Evolutionary conservation across 495 filamentous ascomycete species (phyloP), one percentile per base, ranked within the genome.

Genomic region (Aspergillus nanangensis): DNA sequence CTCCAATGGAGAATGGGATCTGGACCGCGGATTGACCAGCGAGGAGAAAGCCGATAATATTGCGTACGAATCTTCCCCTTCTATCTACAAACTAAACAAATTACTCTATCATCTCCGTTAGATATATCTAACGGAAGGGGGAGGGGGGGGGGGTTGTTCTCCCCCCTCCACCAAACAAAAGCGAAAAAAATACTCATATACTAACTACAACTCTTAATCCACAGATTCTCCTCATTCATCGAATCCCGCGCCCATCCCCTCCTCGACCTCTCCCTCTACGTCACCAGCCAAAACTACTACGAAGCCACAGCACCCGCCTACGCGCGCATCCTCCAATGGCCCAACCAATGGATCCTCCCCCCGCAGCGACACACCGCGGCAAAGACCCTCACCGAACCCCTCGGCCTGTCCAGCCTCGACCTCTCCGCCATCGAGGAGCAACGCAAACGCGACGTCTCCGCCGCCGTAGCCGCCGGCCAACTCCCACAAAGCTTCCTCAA

Each of bases 211-310:
- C 13, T 34, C 9, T 3, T 3, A 11, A 34, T 34, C 31, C 3
- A 35, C 47, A 79, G 76, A 8, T 79, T 76, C 60, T 70, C 71
- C 48, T 75, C 86, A 45, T 87, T 85, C 60, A 53, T 90, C 46
- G 72, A 76, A 56, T 72, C 78, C 21, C 79, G 80, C 51, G 83
- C 77, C 34, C 72, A 80, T 53, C 72, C 79, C 17, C 80, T 94
- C 43, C 51, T 93, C 53, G 81, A 87, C 51, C 80, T 92, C 53
- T 90, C 80, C 41, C 83, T 98, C 53, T 97, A 93, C 67, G 82
- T 90, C 57, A 93, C 88, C 31, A 84, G 82, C 51, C 78, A 84
- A 47, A 96, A 96, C 67, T 98, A 90, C 74, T 72, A 76, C 47
- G 57, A 65, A 38, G 61, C 72, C 29, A 95, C 88, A 25, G 81